These are phyloP conservation scores for Globisporangium mamillatum DNA, from an alignment of 352 stramenopile species.

Conservation along the genomic window DNA sequence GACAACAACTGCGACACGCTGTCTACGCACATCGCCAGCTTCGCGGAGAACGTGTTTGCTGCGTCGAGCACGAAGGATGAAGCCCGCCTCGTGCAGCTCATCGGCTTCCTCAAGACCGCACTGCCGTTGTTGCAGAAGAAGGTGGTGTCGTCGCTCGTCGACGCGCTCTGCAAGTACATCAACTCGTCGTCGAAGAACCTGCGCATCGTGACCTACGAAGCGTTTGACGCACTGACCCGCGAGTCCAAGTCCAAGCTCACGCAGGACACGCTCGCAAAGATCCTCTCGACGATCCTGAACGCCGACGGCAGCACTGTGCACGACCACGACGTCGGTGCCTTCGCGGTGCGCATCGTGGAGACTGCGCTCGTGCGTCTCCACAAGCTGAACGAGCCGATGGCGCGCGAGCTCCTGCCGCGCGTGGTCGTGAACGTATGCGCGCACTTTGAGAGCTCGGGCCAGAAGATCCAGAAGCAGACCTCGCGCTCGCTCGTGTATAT, in stretches of 20 bases:
- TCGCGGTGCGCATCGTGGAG: conserved; percentile 65
- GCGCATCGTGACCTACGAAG: conserved; percentile 75
- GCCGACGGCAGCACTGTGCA: conserved; percentile 59
- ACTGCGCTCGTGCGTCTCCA: conserved; percentile 65
- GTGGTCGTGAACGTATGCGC: conserved; percentile 72
- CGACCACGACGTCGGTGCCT: conserved; percentile 56
- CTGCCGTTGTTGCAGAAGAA: conserved; percentile 80
- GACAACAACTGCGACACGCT: conserved; percentile 71
- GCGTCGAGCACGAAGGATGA: conserved; percentile 68
- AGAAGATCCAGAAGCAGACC: conserved; percentile 60
- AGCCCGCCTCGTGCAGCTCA: conserved; percentile 67
- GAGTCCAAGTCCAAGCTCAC: conserved; percentile 56
- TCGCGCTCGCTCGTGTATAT: conserved; percentile 61
- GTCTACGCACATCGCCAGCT: conserved; percentile 86
- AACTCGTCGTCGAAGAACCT: conserved; percentile 75
- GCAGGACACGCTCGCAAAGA: conserved; percentile 60
- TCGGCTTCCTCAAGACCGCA: conserved; percentile 77
- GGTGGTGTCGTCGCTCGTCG: conserved; percentile 74
- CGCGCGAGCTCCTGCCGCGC: conserved; percentile 66
- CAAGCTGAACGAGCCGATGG: conserved; percentile 47
- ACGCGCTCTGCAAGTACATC: conserved; percentile 69
- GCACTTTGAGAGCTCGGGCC: conserved; percentile 63
- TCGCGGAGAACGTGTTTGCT: conserved; percentile 80
- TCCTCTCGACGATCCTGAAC: conserved; percentile 60
- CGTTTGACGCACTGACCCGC: conserved; percentile 57